Conservation (phyloP, 768 basidiomycete genomes). For the Pleurotus sapidus region DNA sequence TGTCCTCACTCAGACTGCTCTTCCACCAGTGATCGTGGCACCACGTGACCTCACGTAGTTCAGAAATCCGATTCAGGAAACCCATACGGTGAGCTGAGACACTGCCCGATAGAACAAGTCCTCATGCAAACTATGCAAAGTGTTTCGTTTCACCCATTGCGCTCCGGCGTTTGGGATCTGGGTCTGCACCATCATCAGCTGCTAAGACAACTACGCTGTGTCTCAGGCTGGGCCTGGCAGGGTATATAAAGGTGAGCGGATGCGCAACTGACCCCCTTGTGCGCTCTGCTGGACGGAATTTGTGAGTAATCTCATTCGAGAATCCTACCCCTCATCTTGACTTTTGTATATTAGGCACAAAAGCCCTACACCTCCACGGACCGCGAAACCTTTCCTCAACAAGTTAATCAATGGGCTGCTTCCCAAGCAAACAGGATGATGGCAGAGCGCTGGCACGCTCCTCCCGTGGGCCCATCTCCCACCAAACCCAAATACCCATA, state of each 20-base stretch:
- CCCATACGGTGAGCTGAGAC: no score
- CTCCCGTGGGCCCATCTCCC: slow-evolving; percentile 2
- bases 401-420: slow-evolving; percentile 1
- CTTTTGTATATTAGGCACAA: background rate
- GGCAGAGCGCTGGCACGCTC: slow-evolving; percentile 9
- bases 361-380: background rate
- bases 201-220: slow-evolving; percentile 3
- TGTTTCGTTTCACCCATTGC: background rate
- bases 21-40: background rate
- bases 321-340: background rate
- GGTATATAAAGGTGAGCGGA: background rate
- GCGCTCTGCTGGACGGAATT: slow-evolving; percentile 9
- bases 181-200: background rate
- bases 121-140: background rate
- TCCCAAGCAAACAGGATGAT: slow-evolving; percentile 8
- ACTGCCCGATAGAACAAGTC: no score
- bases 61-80: no score
- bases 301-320: background rate
- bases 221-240: background rate
- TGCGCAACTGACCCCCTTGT: slow-evolving; percentile 1
- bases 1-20: background rate
- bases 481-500: slow-evolving; percentile 1
- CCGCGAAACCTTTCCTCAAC: slow-evolving; percentile 2
- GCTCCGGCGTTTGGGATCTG: background rate
- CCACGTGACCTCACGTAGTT: background rate